A percentile compares a stretch with the other conserved stretches of the same genome.
Conservation (phyloP, 169 alveolate species). For the Plasmodium gonderi region DNA sequence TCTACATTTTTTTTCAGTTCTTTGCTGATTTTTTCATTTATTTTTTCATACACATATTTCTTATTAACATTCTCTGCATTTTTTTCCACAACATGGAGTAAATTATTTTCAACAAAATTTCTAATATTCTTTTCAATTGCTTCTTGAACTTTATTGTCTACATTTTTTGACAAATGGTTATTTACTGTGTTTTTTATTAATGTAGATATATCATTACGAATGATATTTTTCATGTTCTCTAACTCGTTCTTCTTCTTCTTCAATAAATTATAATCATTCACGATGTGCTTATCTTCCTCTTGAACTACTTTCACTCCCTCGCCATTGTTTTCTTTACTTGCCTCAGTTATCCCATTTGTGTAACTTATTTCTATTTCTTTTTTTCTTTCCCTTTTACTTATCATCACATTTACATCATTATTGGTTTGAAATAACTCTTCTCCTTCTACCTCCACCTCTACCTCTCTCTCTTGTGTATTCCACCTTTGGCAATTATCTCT, state of each 20-base stretch:
- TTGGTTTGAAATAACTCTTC: too few species aligned
- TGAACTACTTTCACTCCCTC: too few species aligned
- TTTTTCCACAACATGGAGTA: background rate
- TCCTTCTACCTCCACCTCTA: too few species aligned
- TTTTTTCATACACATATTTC: background rate
- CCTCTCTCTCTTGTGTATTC: too few species aligned
- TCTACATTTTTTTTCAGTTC: slow-evolving; percentile 38
- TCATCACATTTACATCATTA: too few species aligned
- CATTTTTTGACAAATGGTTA: slow-evolving; percentile 6
- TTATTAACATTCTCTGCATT: background rate
- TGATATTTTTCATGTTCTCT: background rate
- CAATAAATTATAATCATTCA: background rate
- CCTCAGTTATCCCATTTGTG: too few species aligned
- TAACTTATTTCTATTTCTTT: too few species aligned
- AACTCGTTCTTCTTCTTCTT: background rate
- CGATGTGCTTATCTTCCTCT: background rate
- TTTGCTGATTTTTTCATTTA: slow-evolving; percentile 5
- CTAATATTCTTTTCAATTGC: slow-evolving; percentile 18
- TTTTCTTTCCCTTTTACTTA: too few species aligned
- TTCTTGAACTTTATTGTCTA: slow-evolving; percentile 18
- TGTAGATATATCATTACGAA: slow-evolving; percentile 11
- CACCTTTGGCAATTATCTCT: background rate
- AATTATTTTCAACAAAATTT: slow-evolving; percentile 17
- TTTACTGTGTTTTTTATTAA: slow-evolving; percentile 21
- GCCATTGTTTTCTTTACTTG: too few species aligned